Base-by-base conservation (phyloP, 2,329 filamentous ascomycete species). In the Nigrospora osmanthi region DNA sequence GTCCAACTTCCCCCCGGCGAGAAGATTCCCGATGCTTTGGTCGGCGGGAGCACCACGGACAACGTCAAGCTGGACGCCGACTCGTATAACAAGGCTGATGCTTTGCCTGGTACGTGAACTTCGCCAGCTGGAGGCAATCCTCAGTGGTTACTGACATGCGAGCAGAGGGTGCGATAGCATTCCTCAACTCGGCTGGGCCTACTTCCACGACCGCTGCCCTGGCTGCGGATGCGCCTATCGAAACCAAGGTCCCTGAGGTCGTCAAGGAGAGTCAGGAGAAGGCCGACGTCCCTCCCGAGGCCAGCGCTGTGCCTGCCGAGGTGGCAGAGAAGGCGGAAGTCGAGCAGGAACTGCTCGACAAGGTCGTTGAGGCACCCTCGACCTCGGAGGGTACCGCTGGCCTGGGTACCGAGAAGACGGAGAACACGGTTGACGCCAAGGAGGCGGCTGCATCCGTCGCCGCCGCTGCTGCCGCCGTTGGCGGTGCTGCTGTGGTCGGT, bases 31-130 rank as follows among this genome's bases (percentile, higher is more conserved):
- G 75, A 86, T 40, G 75, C 76, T 23, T 59, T 89, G 54, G 81
- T 81, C 40, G 65, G 75, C 42, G 85, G 87, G 63, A 83, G 84
- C 52, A 71, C 79, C 55, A 84, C 87, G 61, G 70, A 71, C 48
- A 83, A 89, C 42, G 77, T 95, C 58, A 80, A 83, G 58, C 77
- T 87, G 16, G 90, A 96, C 62, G 78, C 89, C 63, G 87, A 82
- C 54, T 91, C 88, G 2, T 97, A 96, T 65, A 85, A 94, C 63
- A 87, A 87, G 64, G 81, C 83, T 51, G 85, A 85, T 58, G 76
- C 81, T 46, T 65, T 82, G 36, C 72, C 75, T 42, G 76, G 75
- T 52, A 56, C 42, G 54, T 44, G 28, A 47, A 35, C 28, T 42
- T 36, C 4, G 11, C 35, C 54, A 43, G 53, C 43, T 40, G 17